Conservation (phyloP, 2,329 filamentous ascomycete genomes). For the Pestalotiopsis sp. region DNA sequence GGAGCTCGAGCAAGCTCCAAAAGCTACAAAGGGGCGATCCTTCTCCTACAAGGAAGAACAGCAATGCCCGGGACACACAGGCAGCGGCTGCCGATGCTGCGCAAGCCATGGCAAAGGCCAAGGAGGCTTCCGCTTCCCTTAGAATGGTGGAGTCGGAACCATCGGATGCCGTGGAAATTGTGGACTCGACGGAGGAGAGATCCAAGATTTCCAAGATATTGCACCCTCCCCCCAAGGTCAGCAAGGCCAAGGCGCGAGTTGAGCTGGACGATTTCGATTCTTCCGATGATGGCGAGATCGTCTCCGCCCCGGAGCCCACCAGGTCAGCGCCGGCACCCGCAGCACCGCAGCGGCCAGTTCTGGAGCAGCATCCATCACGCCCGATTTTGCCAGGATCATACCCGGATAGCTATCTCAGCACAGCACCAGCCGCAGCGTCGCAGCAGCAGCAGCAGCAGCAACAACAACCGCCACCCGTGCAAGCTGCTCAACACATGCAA, state of each 20-base stretch:
- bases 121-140: conserved; percentile 53
- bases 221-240: conserved; percentile 54
- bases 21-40: conserved; percentile 61
- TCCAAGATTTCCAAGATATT: conserved; percentile 44
- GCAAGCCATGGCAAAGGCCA: conserved; percentile 35
- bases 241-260: conserved; percentile 62
- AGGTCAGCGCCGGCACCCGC: conserved; percentile 7
- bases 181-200: conserved; percentile 44
- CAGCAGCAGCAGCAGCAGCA: conserved; percentile 17
- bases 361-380: conserved; percentile 29
- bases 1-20: conserved; percentile 69
- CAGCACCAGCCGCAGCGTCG: conserved; percentile 28
- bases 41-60: conserved; percentile 46
- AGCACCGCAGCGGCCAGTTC: conserved; percentile 19
- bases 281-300: conserved; percentile 46
- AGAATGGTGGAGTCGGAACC: conserved; percentile 60
- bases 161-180: conserved; percentile 38
- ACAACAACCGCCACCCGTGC: neutral
- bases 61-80: conserved; percentile 12
- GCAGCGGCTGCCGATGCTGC: conserved; percentile 41
- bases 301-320: conserved; percentile 22
- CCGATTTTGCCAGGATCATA: conserved; percentile 42
- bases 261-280: conserved; percentile 74
- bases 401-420: conserved; percentile 42
- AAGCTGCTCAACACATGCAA: conserved; percentile 34